These are phyloP conservation scores for Annulohypoxylon stygium DNA, from an alignment of 495 filamentous ascomycete genomes.

Conservation along the genomic window DNA sequence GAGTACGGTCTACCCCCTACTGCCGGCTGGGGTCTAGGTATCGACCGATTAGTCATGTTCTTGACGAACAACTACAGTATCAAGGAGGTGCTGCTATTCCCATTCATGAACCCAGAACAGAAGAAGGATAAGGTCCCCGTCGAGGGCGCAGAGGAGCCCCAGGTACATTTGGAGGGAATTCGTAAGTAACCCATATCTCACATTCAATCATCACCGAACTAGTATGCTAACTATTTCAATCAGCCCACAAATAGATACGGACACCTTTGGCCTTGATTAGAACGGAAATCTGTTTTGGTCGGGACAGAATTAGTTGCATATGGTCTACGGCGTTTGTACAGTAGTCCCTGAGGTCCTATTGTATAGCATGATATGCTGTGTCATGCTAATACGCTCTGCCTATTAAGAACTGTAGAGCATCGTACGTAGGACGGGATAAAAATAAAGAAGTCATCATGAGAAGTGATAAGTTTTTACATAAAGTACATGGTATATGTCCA, in stretches of 20 bases:
- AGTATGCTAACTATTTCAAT: conserved; percentile 3
- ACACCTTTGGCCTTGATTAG: background rate
- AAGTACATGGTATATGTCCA: conserved; percentile 41
- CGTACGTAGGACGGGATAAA: conserved; percentile 9
- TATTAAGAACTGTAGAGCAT: background rate
- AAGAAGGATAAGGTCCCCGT: conserved; percentile 30
- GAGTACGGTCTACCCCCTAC: conserved; percentile 93
- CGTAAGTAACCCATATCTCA: conserved; percentile 24
- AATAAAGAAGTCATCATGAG: conserved; percentile 19
- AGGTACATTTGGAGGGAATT: conserved; percentile 39
- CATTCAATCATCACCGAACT: background rate
- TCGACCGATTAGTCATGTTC: conserved; percentile 98
- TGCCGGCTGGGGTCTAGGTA: conserved; percentile 97
- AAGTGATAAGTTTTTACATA: conserved; percentile 30
- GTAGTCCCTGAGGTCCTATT: conserved; percentile 21
- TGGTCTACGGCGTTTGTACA: conserved; percentile 36
- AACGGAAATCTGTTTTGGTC: background rate
- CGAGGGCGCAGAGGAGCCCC: conserved; percentile 35
- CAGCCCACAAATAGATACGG: conserved; percentile 40
- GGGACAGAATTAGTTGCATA: conserved; percentile 11
- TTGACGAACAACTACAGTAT: conserved; percentile 93
- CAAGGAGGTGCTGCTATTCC: conserved; percentile 97
- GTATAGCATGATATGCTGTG: conserved; percentile 10
- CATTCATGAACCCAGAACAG: conserved; percentile 63
- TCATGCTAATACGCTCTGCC: background rate